Percentiles rank a stretch among this genome's conserved stretches.
Conservation (phyloP, 2,329 filamentous ascomycete species). For the Catunica adiposa region DNA sequence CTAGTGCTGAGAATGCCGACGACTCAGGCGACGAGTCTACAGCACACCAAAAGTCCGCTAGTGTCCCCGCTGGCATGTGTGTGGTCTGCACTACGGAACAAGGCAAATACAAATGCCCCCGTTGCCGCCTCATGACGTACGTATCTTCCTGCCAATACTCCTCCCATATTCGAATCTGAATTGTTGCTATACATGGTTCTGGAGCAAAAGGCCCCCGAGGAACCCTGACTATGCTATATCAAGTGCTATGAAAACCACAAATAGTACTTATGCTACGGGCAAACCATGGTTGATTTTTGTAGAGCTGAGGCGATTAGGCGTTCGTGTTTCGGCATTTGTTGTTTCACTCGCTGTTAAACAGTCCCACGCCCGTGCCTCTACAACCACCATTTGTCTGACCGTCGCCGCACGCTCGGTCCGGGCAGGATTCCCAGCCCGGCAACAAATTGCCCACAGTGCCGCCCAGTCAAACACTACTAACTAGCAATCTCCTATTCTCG, state of each 20-base stretch:
- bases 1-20: not conserved
- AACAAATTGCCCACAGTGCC: not conserved
- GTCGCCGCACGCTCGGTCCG: not conserved
- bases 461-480: not conserved
- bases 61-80: conserved; percentile 22
- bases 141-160: conserved; percentile 17
- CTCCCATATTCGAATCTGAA: too few relatives aligned
- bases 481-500: not conserved
- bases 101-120: conserved; percentile 47
- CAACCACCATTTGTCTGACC: not conserved
- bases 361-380: not conserved
- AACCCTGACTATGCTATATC: too few relatives aligned
- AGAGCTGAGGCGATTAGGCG: not conserved
- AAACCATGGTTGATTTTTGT: not conserved
- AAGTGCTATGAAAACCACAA: too few relatives aligned
- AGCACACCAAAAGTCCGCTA: not conserved
- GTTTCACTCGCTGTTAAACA: not conserved
- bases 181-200: not conserved
- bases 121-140: conserved; percentile 42
- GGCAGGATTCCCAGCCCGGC: not conserved
- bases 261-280: too few relatives aligned
- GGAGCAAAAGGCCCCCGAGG: too few relatives aligned
- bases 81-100: conserved; percentile 34
- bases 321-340: not conserved
- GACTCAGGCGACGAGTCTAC: not conserved